Evolutionary conservation across 2,329 filamentous ascomycete genomes (phyloP).

Genomic region (Alternaria sp.): DNA sequence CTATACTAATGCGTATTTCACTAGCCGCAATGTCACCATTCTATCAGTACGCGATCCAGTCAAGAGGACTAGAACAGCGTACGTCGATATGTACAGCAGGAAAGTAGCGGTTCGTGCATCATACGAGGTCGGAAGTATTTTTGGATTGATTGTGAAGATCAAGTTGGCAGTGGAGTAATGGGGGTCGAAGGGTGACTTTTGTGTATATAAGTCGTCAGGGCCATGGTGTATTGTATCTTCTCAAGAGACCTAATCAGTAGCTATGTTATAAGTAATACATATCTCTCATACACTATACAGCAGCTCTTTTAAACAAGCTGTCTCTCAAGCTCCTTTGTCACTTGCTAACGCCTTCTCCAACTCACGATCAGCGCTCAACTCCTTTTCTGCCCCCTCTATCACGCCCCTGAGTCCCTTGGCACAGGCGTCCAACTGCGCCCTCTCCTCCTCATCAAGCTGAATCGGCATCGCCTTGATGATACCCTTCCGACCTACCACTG

Average conservation of each 20-base stretch:
- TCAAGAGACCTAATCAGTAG: background rate
- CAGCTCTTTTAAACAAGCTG: background rate
- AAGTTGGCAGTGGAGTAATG: conserved; percentile 17
- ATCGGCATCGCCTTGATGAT: conserved; percentile 54
- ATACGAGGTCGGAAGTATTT: conserved; percentile 24
- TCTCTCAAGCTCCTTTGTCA: conserved; percentile 23
- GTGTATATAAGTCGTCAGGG: background rate
- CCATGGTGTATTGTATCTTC: background rate
- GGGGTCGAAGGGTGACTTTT: background rate
- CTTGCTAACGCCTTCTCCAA: conserved; percentile 37
- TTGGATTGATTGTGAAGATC: conserved; percentile 29
- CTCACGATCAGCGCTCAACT: conserved; percentile 38
- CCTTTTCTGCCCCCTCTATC: conserved; percentile 52
- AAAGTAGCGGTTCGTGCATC: conserved; percentile 24
- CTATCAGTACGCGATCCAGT: conserved; percentile 26
- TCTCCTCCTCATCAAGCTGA: conserved; percentile 47
- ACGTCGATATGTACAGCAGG: conserved; percentile 33
- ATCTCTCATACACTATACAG: background rate
- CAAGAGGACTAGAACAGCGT: conserved; percentile 32
- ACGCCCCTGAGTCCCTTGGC: conserved; percentile 48
- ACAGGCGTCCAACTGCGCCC: conserved; percentile 44
- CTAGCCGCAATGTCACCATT: conserved; percentile 31
- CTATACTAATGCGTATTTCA: conserved; percentile 1
- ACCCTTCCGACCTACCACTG: conserved; percentile 58
- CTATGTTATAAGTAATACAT: background rate